Evolutionary conservation across 371 early-diverging fungal genomes (phyloP).

Genomic region (Mucor ambiguus): DNA sequence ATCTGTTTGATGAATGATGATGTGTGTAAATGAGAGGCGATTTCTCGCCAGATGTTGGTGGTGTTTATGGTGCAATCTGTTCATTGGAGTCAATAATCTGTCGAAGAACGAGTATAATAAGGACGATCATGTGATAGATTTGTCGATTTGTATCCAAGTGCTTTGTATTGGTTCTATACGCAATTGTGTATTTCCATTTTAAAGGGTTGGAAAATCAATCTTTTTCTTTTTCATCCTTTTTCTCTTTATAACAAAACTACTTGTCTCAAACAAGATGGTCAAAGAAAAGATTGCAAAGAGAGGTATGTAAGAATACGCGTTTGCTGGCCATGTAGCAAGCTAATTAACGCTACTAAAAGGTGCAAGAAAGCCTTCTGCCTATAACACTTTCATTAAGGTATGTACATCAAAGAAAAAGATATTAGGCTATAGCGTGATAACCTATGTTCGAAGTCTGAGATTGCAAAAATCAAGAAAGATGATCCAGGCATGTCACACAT

Average conservation of each 20-base stretch:
- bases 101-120: background rate
- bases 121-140: background rate
- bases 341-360: background rate
- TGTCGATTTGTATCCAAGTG: background rate
- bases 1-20: background rate
- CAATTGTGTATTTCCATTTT: background rate
- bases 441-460: conserved; percentile 31
- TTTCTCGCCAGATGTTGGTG: background rate
- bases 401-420: background rate
- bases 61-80: background rate
- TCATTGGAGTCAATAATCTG: background rate
- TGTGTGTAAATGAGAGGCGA: background rate
- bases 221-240: conserved; percentile 8
- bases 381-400: conserved; percentile 57
- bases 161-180: background rate
- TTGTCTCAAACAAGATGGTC: conserved; percentile 8
- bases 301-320: conserved; percentile 9
- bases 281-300: conserved; percentile 10
- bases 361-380: conserved; percentile 51
- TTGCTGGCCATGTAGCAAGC: background rate
- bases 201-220: conserved; percentile 7
- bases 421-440: background rate
- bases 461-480: conserved; percentile 53
- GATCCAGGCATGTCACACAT: conserved; percentile 49
- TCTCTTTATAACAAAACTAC: conserved; percentile 1